These are phyloP conservation scores for Solanum habrochaites DNA, from an alignment of 257 asterid species.

Conservation along the genomic window DNA sequence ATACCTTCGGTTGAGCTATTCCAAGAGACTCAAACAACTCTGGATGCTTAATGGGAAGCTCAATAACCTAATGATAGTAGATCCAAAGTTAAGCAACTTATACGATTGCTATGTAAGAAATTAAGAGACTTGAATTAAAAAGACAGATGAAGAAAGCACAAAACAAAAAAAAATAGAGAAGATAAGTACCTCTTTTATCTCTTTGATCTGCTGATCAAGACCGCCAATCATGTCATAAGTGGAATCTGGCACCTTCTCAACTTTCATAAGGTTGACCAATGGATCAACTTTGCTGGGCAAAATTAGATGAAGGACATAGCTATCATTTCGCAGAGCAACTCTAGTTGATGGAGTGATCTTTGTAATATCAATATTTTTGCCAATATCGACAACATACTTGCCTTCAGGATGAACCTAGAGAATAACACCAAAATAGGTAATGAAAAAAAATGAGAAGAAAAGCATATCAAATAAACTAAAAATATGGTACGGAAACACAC, in stretches of 20 bases:
- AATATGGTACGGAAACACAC: background rate
- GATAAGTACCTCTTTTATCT: constrained; percentile 74
- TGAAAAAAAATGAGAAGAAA: background rate
- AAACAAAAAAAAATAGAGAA: background rate
- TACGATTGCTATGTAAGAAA: background rate
- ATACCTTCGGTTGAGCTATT: constrained; percentile 80
- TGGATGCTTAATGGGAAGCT: constrained; percentile 70
- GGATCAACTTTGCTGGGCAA: constrained; percentile 96
- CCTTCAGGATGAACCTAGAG: constrained; percentile 89
- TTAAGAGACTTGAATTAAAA: background rate
- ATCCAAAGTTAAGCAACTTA: background rate
- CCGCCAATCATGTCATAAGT: constrained; percentile 99
- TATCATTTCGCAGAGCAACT: constrained; percentile 93
- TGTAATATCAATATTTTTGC: constrained; percentile 80
- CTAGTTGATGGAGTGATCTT: constrained; percentile 90
- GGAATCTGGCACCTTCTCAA: constrained; percentile 94
- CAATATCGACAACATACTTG: constrained; percentile 78
- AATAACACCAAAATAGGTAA: background rate
- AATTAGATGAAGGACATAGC: constrained; percentile 88
- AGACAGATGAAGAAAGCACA: background rate
- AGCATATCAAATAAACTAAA: background rate
- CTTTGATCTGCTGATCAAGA: constrained; percentile 95
- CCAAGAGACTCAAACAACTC: constrained; percentile 74
- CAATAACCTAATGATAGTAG: constrained; percentile 36
- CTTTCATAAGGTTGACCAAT: constrained; percentile 92